Conservation (phyloP, 805 yeast species). For the Wickerhamomyces canadensis region DNA sequence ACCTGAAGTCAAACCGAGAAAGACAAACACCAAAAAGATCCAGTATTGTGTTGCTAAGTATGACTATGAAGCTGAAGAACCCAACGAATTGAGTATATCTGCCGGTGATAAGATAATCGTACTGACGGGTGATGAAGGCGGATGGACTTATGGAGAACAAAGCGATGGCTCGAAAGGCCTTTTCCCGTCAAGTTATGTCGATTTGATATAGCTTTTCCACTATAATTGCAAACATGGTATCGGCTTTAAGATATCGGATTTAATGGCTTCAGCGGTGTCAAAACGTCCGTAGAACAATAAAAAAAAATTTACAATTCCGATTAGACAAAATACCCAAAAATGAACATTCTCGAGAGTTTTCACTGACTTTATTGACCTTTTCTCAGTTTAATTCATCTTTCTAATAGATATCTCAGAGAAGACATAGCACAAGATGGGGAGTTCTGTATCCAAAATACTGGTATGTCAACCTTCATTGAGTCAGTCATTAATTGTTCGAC, state of each 20-base stretch:
- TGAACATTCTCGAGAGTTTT: not conserved
- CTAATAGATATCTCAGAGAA: too few species aligned
- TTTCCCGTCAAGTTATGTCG: constrained; percentile 70
- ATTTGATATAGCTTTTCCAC: constrained; percentile 9
- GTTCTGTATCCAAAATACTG: constrained; percentile 27
- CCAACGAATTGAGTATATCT: constrained; percentile 66
- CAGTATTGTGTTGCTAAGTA: constrained; percentile 16
- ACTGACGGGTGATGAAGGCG: constrained; percentile 71
- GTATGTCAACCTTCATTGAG: too few species aligned
- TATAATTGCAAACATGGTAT: too few species aligned
- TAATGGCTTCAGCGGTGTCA: too few species aligned
- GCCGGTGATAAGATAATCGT: constrained; percentile 74
- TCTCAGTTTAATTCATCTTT: too few species aligned
- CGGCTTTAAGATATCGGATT: too few species aligned
- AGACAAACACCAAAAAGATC: constrained; percentile 10
- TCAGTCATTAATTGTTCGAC: too few species aligned
- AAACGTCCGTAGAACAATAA: too few species aligned
- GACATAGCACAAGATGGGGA: constrained; percentile 22
- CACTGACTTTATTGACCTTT: too few species aligned
- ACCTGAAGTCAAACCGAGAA: constrained; percentile 20
- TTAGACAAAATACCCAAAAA: too few species aligned
- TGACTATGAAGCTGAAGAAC: constrained; percentile 40
- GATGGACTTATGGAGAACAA: constrained; percentile 91
- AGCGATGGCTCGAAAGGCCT: constrained; percentile 58
- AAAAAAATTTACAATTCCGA: too few species aligned